Evolutionary conservation across 2,329 filamentous ascomycete species (phyloP), one percentile per base, ranked within the genome.

Genomic region (Leptoxyphium fumago): DNA sequence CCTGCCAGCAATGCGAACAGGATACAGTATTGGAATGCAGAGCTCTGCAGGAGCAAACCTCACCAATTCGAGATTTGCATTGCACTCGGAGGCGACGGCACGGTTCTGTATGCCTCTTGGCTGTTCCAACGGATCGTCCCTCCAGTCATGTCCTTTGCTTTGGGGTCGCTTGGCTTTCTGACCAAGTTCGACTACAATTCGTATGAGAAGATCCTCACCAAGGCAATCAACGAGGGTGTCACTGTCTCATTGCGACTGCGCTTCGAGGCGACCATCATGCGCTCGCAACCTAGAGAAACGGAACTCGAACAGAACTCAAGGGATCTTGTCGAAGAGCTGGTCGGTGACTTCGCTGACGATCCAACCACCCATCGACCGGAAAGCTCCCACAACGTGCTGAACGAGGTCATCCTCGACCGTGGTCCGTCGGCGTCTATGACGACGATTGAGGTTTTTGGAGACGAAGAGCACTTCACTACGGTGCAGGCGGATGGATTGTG

Each of bases 371-470:
- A 96, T 66, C 74, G 70, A 38, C 88, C 88, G 0, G 85, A 91
- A 54, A 78, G 79, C 34, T 88, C 84, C 1, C 86, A 80, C 61
- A 85, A 94, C 62, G 94, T 96, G 46, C 67, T 98, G 49, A 98
- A 98, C 56, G 91, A 98, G 61, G 79, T 96, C n/a, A 89, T 98
- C 8, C 78, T 96, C 28, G 91, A 98, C 58, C 75, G 91, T 14
- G 91, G 91, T 0, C 91, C 91, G 6, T 95, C 93, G 62, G 79
- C 89, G 39, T 94, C 87, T 43, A 89, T 98, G 84, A 91, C 85
- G 10, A 81, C 79, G 43, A 87, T 84, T 15, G 89, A 96, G 60
- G 74, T 96, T 21, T 95, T 95, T 60, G 88, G 87, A 15, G 89
- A 95, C 55, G 85, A 95, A 55, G 85, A 94, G 62, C 87, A 94